Base-by-base conservation (phyloP, 176 grass and related monocot genomes). In the Bonia amplexicaulis region DNA sequence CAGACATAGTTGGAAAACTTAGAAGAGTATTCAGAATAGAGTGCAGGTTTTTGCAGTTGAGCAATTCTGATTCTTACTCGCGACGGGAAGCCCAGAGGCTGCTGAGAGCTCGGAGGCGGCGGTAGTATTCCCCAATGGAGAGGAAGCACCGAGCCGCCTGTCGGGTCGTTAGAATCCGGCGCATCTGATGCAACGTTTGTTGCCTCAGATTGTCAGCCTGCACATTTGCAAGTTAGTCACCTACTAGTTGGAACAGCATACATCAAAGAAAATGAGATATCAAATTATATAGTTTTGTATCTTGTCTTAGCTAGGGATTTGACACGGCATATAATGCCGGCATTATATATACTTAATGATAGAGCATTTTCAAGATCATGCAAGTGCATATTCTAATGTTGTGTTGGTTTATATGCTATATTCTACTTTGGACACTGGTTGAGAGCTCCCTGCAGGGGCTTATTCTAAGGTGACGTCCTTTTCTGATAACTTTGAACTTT, bases 131-230 rank as follows among this genome's bases (percentile, higher is more conserved):
- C 80, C 96, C 96, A 3, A 99, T 99, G 11, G 93, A 85, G 64
- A 99, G 84, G 65, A 99, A 89, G 69, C 91, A 96, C 76, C 88
- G 85, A 3, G 97, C 93, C 9, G 93, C 84, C 75, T 99, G 97
- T 35, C 78, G 73, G 39, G 84, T 88, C 65, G 93, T 94, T 80
- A 96, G 87, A 65, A 87, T 89, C 64, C 86, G 80, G 31, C 88
- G 93, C 74, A 96, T 84, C 72, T 94, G 93, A 67, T 99, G 97
- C 76, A 99, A 85, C 8, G 88, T 96, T 84, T 91, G 81, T 71
- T 94, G 97, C 87, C 97, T 96, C 45, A 99, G 88, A 72, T 92
- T 91, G 69, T 99, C 93, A 89, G 97, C 97, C 97, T 99, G 76
- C 81, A 85, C 64, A 81, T 80, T 79, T 84, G 66, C 72, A 85